phyloP scores from a whole-genome alignment of 164 flowering plant genomes.

The Vitis cinerea region DNA sequence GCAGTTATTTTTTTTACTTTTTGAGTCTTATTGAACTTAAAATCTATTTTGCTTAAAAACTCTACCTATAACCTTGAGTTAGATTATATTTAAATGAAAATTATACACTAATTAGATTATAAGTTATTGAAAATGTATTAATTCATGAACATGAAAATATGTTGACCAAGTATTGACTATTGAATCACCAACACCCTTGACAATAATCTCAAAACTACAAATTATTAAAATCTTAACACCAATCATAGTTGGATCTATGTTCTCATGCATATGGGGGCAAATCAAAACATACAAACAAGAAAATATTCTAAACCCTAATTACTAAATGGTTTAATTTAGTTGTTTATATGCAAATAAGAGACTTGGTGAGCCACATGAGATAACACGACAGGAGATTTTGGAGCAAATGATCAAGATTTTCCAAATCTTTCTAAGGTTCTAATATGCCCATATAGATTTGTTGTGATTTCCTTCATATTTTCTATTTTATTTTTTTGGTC shows the following conservation, averaged over 20 bases:
- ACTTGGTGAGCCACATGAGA: constrained; percentile 2
- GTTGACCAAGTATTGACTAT: no score
- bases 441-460: constrained; percentile 10
- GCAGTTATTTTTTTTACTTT: no score
- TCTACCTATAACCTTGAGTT: no score
- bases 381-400: constrained; percentile 4
- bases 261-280: constrained; percentile 6
- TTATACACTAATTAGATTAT: no score
- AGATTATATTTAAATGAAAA: no score
- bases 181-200: no score
- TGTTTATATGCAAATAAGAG: not conserved
- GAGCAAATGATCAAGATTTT: constrained; percentile 14
- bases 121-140: no score
- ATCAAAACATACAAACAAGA: constrained; percentile 26
- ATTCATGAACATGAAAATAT: no score
- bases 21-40: no score
- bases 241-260: constrained; percentile 21
- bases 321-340: not conserved
- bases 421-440: constrained; percentile 25
- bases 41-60: no score
- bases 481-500: not conserved
- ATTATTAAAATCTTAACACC: not conserved
- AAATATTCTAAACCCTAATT: constrained; percentile 18
- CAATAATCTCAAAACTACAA: no score
- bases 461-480: constrained; percentile 5